Evolutionary conservation across 208 protist genomes (phyloP).

Genomic region (Leishmania turanica): DNA sequence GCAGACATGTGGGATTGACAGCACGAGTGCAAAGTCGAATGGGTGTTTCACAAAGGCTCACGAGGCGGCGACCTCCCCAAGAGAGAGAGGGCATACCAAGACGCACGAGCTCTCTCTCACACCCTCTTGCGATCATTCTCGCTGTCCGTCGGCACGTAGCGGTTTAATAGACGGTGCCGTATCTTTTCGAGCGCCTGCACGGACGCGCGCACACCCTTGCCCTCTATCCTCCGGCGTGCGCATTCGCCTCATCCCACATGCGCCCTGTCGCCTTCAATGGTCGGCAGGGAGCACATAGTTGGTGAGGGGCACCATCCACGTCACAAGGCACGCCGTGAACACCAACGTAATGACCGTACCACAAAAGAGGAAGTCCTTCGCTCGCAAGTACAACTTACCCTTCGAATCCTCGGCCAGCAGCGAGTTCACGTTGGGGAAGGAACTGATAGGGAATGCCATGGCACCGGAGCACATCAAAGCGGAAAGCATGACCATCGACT

Average conservation of each 20-base stretch:
- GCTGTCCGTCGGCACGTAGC: neutral
- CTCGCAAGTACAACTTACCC: constrained; percentile 84
- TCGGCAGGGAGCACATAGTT: constrained; percentile 58
- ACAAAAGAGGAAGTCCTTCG: constrained; percentile 90
- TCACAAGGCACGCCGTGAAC: constrained; percentile 65
- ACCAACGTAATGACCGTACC: constrained; percentile 75
- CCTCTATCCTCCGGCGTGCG: neutral
- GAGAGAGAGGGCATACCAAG: neutral
- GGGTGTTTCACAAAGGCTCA: neutral
- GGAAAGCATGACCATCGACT: constrained; percentile 83
- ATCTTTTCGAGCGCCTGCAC: neutral
- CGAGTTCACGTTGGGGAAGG: constrained; percentile 95
- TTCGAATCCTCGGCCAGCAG: constrained; percentile 87
- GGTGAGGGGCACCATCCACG: constrained; percentile 87
- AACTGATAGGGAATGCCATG: constrained; percentile 95
- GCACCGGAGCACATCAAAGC: constrained; percentile 91
- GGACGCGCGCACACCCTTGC: neutral
- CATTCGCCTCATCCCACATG: neutral
- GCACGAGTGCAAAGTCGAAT: neutral
- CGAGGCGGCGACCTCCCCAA: neutral
- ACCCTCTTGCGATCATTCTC: neutral
- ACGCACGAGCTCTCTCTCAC: neutral
- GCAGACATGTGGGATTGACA: neutral
- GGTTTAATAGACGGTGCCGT: neutral
- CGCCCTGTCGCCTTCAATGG: neutral